Evolutionary conservation across 768 basidiomycete genomes (phyloP), one percentile per base, ranked within the genome.

Genomic region (Russula vinacea): DNA sequence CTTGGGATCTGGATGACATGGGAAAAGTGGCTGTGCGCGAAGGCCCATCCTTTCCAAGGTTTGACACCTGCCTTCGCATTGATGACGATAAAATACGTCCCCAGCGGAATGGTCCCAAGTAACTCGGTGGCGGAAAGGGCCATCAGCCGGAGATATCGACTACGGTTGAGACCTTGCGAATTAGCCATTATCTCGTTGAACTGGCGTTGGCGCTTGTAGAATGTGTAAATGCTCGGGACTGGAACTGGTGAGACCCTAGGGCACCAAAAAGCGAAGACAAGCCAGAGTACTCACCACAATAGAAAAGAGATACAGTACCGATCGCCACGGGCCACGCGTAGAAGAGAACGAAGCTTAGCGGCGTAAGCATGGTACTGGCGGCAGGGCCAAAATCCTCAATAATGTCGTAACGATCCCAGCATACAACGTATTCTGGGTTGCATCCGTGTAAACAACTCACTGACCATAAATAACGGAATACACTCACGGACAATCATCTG

Each of bases 321-420:
- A 73, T 26, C 0, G 71, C 37, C 24, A 69, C 5, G 2, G 75
- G 72, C 69, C 68, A 72, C 17, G 64, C 35, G 17, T 47, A 62
- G 0, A 80, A 16, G 13, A 84, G 50, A 3, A 76, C 77, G 35
- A 67, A 62, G 2, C 63, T 58, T 1, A 53, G 33, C 63, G 69
- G 50, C 1, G 79, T 77, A 7, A 60, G 71, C 65, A 77, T 79
- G 1, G 74, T 69, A 0, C 74, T 60, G 0, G 80, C 73, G 9
- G 67, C 66, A 62, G 83, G 84, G 1, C 84, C 84, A 11, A 78
- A 62, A 17, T 78, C 73, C 62, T 84, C 81, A 5, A 24, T 7
- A 10, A 54, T 19, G 6, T 7, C 7, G 19, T 54, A 37, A 22
- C 42, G 42, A 9, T n/a, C 8, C 17, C 2, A 9, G 19, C 8